Conservation (phyloP, 1,284 basidiomycete genomes). For the Ceratobasidium sp. region DNA sequence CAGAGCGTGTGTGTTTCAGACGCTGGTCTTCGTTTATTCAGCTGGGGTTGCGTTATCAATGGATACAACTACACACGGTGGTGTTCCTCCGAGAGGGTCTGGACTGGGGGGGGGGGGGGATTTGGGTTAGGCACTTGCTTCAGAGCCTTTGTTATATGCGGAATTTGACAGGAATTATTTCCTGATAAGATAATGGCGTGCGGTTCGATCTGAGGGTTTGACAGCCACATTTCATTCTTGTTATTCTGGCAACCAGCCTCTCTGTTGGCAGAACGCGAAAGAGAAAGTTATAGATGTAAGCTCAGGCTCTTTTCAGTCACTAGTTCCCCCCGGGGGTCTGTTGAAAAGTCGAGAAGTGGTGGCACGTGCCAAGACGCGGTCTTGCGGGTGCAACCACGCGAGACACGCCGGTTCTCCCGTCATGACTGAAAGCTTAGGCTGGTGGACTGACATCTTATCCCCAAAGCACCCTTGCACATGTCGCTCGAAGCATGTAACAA, state of each 20-base stretch:
- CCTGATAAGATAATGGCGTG: slow-evolving; percentile 17
- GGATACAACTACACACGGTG: too few relatives aligned
- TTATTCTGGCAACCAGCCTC: neutral
- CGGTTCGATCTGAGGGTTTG: neutral
- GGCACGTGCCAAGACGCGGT: slow-evolving; percentile 22
- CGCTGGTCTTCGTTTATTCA: too few relatives aligned
- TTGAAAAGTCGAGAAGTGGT: neutral
- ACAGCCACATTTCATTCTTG: neutral
- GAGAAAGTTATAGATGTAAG: neutral
- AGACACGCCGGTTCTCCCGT: slow-evolving; percentile 30
- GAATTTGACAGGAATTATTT: neutral
- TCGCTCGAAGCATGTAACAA: slow-evolving; percentile 30
- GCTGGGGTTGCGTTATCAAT: too few relatives aligned
- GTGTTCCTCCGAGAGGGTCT: too few relatives aligned
- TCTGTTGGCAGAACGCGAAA: neutral
- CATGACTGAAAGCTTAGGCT: slow-evolving; percentile 2
- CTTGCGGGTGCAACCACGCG: slow-evolving; percentile 18
- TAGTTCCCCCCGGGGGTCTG: neutral
- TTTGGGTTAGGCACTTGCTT: neutral
- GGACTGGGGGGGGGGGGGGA: neutral
- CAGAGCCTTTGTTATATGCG: neutral
- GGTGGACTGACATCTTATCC: slow-evolving; percentile 26
- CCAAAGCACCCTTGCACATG: slow-evolving; percentile 12
- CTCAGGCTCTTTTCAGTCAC: neutral
- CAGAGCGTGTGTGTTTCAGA: too few relatives aligned